These are phyloP conservation scores for Chernovozyma sophiae-reginae DNA, from an alignment of 1,139 yeast genomes.

Conservation along the genomic window DNA sequence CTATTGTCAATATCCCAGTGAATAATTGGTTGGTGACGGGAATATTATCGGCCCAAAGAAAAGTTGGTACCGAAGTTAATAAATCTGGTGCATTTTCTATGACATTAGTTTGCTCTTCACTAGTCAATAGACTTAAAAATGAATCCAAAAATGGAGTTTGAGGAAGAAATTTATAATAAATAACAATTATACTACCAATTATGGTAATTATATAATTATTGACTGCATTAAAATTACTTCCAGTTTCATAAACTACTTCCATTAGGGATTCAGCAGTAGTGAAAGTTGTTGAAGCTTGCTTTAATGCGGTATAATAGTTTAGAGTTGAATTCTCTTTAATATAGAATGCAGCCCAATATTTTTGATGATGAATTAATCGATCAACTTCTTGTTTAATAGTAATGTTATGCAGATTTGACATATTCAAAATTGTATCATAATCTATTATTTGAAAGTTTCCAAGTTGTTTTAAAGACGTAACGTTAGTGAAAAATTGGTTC, in stretches of 20 bases:
- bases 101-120: constrained; percentile 15
- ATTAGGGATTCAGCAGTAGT: constrained; percentile 15
- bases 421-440: constrained; percentile 13
- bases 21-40: constrained; percentile 23
- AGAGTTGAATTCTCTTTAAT: constrained; percentile 26
- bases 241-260: constrained; percentile 28
- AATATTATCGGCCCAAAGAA: constrained; percentile 15
- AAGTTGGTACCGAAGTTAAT: constrained; percentile 22
- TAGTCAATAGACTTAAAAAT: constrained; percentile 18
- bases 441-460: constrained; percentile 25
- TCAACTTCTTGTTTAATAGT: constrained; percentile 24
- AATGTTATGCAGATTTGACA: constrained; percentile 18
- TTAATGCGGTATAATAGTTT: constrained; percentile 17
- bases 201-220: constrained; percentile 18
- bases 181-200: constrained; percentile 14
- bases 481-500: constrained; percentile 19
- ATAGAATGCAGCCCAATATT: constrained; percentile 28
- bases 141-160: constrained; percentile 17
- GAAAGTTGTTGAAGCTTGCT: constrained; percentile 12
- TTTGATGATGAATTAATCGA: constrained; percentile 28
- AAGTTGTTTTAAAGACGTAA: constrained; percentile 16
- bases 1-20: constrained; percentile 32
- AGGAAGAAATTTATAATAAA: constrained; percentile 15
- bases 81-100: constrained; percentile 19
- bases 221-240: constrained; percentile 30